Conservation (phyloP, 1,284 basidiomycete species). For the Farysia itapuensis region DNA sequence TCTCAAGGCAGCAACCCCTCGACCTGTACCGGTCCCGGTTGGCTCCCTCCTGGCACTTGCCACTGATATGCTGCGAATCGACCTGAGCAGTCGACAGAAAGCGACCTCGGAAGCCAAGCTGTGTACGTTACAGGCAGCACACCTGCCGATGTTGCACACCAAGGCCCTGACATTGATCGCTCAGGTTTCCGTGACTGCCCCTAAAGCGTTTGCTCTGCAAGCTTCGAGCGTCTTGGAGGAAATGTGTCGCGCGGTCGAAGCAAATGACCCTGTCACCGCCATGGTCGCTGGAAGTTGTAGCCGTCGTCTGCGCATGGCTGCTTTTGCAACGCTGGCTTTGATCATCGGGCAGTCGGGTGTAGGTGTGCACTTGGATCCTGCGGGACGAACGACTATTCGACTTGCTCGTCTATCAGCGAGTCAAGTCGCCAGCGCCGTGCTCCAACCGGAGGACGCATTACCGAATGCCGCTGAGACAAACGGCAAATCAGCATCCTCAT, state of each 20-base stretch:
- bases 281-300: not conserved
- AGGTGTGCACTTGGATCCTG: slow-evolving; percentile 35
- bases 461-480: not conserved
- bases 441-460: slow-evolving; percentile 3
- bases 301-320: slow-evolving; percentile 11
- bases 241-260: slow-evolving; percentile 30
- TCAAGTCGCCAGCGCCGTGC: slow-evolving; percentile 10
- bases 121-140: slow-evolving; percentile 15
- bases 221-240: slow-evolving; percentile 12
- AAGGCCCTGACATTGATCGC: slow-evolving; percentile 25
- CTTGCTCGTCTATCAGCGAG: slow-evolving; percentile 25
- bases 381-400: slow-evolving; percentile 24
- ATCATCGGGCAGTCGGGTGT: slow-evolving; percentile 16
- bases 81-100: slow-evolving; percentile 18
- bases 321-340: slow-evolving; percentile 21
- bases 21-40: slow-evolving; percentile 74
- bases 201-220: slow-evolving; percentile 16
- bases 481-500: not conserved
- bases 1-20: slow-evolving; percentile 63
- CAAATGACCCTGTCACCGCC: not conserved
- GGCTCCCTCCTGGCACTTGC: slow-evolving; percentile 63
- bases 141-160: slow-evolving; percentile 14
- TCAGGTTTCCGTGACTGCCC: slow-evolving; percentile 14
- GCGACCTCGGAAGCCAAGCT: slow-evolving; percentile 29
- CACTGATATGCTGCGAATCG: slow-evolving; percentile 64